These are phyloP conservation scores for Aethionema arabicum DNA, from an alignment of 345 rosid genomes.

Conservation along the genomic window DNA sequence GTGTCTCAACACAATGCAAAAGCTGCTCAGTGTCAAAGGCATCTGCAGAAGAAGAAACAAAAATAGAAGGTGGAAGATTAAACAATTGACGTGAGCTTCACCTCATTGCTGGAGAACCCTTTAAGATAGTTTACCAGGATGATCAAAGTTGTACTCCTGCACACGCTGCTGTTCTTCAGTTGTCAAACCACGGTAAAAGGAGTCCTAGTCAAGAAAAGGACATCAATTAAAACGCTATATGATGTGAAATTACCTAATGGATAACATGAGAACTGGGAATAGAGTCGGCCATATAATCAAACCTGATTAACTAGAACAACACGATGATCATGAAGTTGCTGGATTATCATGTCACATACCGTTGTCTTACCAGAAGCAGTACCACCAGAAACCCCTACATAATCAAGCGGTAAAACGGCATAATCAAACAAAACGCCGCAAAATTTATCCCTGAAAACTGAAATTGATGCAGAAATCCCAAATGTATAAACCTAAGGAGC, in stretches of 20 bases:
- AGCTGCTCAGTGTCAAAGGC: conserved; percentile 98
- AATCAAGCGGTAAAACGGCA: neutral
- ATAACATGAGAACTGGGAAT: conserved; percentile 8
- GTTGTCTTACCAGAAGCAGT: conserved; percentile 99
- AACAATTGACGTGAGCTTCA: conserved; percentile 10
- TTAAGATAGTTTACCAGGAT: conserved; percentile 59
- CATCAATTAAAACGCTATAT: neutral
- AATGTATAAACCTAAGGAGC: neutral
- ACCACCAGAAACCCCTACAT: conserved; percentile 90
- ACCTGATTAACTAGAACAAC: conserved; percentile 96
- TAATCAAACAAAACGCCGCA: conserved; percentile 1
- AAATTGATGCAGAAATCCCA: neutral
- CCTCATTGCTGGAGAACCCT: neutral
- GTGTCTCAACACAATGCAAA: conserved; percentile 72
- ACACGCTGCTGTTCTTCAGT: conserved; percentile 72
- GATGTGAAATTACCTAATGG: conserved; percentile 1
- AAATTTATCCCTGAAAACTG: neutral
- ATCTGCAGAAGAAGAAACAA: conserved; percentile 48
- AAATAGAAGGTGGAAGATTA: neutral
- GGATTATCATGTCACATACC: conserved; percentile 96
- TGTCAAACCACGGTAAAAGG: conserved; percentile 92
- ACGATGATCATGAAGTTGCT: conserved; percentile 96
- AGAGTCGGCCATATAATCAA: conserved; percentile 2
- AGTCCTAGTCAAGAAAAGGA: conserved; percentile 51
- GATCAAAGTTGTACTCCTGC: conserved; percentile 97